Percentiles rank a stretch among this genome's conserved stretches.
Conservation (phyloP, 2,329 filamentous ascomycete species). For the Nakataea oryzae region DNA sequence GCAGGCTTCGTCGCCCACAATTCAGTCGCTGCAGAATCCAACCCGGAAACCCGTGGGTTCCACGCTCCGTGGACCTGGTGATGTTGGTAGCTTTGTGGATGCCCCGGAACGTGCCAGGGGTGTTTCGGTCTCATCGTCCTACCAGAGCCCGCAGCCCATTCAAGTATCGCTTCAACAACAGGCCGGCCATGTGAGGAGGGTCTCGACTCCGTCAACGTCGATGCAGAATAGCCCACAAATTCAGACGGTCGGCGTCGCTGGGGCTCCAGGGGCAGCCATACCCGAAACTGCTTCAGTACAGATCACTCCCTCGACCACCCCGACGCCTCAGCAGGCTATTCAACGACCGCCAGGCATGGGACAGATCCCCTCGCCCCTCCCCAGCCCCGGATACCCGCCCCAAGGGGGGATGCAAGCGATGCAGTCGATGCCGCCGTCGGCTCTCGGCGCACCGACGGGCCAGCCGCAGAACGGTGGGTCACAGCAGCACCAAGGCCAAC, state of each 20-base stretch:
- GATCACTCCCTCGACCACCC: not conserved
- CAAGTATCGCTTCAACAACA: not conserved
- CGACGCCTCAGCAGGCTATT: not conserved
- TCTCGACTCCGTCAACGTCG: constrained; percentile 1
- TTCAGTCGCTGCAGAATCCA: not conserved
- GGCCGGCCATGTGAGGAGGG: not conserved
- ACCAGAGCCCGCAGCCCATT: constrained; percentile 3
- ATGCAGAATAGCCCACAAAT: not conserved
- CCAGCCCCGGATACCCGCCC: not conserved
- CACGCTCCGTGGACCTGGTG: not conserved
- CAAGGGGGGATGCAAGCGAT: not conserved
- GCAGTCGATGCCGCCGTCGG: not conserved
- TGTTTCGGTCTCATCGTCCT: constrained; percentile 1
- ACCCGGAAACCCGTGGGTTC: constrained; percentile 2
- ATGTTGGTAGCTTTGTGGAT: not conserved
- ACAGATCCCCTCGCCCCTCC: not conserved
- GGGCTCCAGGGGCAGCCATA: not conserved
- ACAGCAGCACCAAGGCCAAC: not conserved
- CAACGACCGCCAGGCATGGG: not conserved
- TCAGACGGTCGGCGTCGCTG: not conserved
- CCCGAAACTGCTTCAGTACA: not conserved
- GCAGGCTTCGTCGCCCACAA: not conserved
- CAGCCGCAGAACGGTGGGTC: not conserved
- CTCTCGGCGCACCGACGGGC: not conserved
- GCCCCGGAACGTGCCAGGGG: not conserved